Evolutionary conservation across 768 basidiomycete genomes (phyloP).

Genomic region (Dictyophora rubrovolvata): DNA sequence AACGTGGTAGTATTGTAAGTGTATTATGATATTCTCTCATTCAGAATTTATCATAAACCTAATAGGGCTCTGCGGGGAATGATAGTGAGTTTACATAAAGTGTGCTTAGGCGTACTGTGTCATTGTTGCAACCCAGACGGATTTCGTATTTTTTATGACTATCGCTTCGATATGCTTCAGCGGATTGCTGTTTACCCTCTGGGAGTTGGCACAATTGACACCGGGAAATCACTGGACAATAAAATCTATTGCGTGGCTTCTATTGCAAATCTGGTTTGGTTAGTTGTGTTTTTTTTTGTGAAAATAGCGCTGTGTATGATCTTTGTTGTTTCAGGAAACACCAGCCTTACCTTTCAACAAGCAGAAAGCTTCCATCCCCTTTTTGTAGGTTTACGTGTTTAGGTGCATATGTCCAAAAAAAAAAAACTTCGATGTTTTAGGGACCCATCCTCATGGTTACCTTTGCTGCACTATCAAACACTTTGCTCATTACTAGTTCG

Average conservation of each 20-base stretch:
- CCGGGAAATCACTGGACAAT: constrained; percentile 27
- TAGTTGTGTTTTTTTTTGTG: constrained; percentile 40
- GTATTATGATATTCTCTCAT: neutral
- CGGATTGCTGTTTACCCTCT: constrained; percentile 52
- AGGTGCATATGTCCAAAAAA: neutral
- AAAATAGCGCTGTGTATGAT: constrained; percentile 22
- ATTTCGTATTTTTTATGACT: constrained; percentile 70
- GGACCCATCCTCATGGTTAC: constrained; percentile 67
- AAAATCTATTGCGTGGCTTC: constrained; percentile 65
- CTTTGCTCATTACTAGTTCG: constrained; percentile 71
- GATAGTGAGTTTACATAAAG: constrained; percentile 32
- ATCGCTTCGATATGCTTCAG: constrained; percentile 77
- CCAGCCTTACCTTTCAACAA: constrained; percentile 43
- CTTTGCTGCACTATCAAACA: constrained; percentile 73
- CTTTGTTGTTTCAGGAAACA: constrained; percentile 33
- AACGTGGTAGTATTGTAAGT: constrained; percentile 70
- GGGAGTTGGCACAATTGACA: constrained; percentile 34
- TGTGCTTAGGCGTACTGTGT: constrained; percentile 5
- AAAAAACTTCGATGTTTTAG: neutral
- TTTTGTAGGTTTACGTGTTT: constrained; percentile 33
- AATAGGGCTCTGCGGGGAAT: constrained; percentile 68
- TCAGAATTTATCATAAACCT: constrained; percentile 1
- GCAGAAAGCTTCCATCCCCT: constrained; percentile 39
- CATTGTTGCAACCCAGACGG: constrained; percentile 20
- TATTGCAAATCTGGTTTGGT: constrained; percentile 84